Evolutionary conservation across 805 yeast species (phyloP), one percentile per base, ranked within the genome.

Genomic region (Barnettozyma vustinii): DNA sequence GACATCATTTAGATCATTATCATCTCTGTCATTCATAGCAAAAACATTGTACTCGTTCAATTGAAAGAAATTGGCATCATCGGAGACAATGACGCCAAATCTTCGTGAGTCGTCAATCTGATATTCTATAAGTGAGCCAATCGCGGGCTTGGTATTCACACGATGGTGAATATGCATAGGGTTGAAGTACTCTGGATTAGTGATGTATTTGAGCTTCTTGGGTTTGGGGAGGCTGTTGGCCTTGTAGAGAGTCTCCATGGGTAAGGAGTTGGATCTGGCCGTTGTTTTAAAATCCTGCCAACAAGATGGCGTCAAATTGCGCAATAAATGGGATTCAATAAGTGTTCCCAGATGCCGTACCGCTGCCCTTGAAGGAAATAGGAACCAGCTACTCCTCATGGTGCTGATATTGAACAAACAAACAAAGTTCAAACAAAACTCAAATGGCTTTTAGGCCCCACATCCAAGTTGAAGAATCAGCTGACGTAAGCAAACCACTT

Each of bases 41-140:
- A 48, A 40, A 5, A 51, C 54, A 15, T 45, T 35, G 35, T 48
- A 51, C 5, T n/a, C 7, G n/a, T 51, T 51, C 20, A 36, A 16
- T 25, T 37, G 40, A 42, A 51, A 51, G 32, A 48, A 46, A 25
- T 45, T 30, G n/a, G 18, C 20, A 9, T 51, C 54, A 25, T 51
- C 54, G 10, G 52, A 39, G 9, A 37, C 25, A 6, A 51, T 42
- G 12, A 51, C 37, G 8, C 54, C 54, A n/a, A 48, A 15, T 15
- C 37, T 18, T 9, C 26, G 37, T 1, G 13, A n/a, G 12, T 19
- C 50, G 5, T 36, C 33, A 5, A 23, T 19, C 23, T 47, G 18
- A 18, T 23, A 48, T 40, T 51, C 54, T 23, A 51, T 41, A 12
- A 51, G 20, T 9, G 52, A 43, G 5, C 54, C 54, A 25, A 43